phyloP scores from a whole-genome alignment of 192 early-diverging fungal species.

The Entomortierella chlamydospora region DNA sequence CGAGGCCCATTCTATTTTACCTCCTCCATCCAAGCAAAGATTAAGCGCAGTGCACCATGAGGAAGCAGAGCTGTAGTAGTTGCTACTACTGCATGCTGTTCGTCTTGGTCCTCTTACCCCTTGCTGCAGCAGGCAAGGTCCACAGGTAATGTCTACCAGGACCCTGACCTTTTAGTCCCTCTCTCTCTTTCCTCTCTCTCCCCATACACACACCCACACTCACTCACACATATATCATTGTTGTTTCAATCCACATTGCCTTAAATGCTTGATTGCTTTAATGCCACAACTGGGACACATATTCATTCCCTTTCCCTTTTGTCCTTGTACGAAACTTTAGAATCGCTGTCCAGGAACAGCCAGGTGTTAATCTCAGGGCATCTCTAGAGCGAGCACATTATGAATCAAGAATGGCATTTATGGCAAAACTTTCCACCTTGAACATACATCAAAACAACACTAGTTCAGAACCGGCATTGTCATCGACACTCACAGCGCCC shows the following conservation, averaged over 20 bases:
- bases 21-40: not conserved
- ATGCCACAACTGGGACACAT: too few relatives aligned
- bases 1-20: not conserved
- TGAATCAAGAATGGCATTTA: not conserved
- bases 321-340: not conserved
- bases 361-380: not conserved
- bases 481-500: not conserved
- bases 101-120: not conserved
- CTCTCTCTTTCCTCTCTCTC: too few relatives aligned
- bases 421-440: not conserved
- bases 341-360: not conserved
- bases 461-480: not conserved
- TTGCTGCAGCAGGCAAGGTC: not conserved
- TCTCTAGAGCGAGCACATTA: slow-evolving; percentile 1
- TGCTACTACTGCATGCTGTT: slow-evolving; percentile 8
- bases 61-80: not conserved
- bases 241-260: too few relatives aligned
- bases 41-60: not conserved
- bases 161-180: not conserved
- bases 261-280: too few relatives aligned
- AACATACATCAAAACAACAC: not conserved
- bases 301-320: not conserved
- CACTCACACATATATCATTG: too few relatives aligned
- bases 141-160: not conserved
- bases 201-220: not conserved